Evolutionary conservation across 2,329 filamentous ascomycete genomes (phyloP).

Genomic region (Nemania sp.): DNA sequence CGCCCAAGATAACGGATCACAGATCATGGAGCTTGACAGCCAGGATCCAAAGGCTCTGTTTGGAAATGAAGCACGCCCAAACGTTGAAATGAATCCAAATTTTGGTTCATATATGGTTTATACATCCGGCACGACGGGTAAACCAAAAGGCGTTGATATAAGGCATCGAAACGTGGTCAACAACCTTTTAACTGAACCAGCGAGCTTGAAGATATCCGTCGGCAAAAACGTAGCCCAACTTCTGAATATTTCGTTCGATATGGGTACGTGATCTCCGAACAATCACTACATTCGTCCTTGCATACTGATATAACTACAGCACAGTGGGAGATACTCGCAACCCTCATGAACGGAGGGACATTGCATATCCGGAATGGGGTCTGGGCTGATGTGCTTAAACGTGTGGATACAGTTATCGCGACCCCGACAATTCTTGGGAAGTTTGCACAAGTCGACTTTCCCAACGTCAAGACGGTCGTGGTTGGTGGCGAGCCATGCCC

Average conservation of each 20-base stretch:
- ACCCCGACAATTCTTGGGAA: conserved; percentile 60
- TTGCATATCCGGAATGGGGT: conserved; percentile 55
- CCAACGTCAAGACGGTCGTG: conserved; percentile 56
- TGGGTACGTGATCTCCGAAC: conserved; percentile 52
- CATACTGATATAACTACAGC: conserved; percentile 43
- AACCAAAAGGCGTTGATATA: conserved; percentile 63
- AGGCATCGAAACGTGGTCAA: conserved; percentile 60
- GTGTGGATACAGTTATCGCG: conserved; percentile 58
- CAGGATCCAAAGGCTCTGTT: not conserved
- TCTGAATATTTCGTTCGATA: conserved; percentile 64
- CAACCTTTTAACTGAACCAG: conserved; percentile 51
- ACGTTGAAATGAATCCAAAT: conserved; percentile 21
- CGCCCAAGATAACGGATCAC: conserved; percentile 38
- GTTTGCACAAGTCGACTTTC: conserved; percentile 51
- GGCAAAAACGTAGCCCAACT: conserved; percentile 60
- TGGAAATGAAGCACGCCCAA: conserved; percentile 25
- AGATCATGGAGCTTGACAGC: conserved; percentile 27
- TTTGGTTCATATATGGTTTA: conserved; percentile 44
- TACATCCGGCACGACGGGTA: conserved; percentile 62
- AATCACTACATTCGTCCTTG: conserved; percentile 8
- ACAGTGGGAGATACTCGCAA: conserved; percentile 64
- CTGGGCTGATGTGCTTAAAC: conserved; percentile 52
- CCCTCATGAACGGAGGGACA: conserved; percentile 62
- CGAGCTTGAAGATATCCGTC: conserved; percentile 53
- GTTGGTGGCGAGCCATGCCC: conserved; percentile 57